phyloP scores from a whole-genome alignment of 1,284 basidiomycete species.

The Coniophora puteana region DNA sequence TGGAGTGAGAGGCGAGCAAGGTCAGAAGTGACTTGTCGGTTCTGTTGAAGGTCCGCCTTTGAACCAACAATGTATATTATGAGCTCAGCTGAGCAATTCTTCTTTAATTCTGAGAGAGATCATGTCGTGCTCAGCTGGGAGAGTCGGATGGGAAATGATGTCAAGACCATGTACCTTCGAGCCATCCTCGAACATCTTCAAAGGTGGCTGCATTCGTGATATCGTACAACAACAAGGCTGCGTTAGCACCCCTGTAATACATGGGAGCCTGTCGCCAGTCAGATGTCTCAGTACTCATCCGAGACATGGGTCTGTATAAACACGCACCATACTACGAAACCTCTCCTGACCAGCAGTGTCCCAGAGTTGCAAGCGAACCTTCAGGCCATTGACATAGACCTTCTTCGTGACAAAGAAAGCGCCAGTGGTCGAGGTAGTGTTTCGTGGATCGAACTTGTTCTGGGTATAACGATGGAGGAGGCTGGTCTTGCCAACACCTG shows the following conservation, averaged over 20 bases:
- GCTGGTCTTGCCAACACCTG: constrained; percentile 94
- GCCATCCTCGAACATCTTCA: constrained; percentile 90
- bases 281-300: constrained; percentile 14
- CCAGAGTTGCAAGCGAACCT: constrained; percentile 87
- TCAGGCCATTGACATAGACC: constrained; percentile 82
- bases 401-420: constrained; percentile 96
- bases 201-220: constrained; percentile 91
- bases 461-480: constrained; percentile 92
- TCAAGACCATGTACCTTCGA: constrained; percentile 62
- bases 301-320: constrained; percentile 14
- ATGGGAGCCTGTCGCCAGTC: constrained; percentile 75
- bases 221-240: constrained; percentile 95
- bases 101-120: constrained; percentile 69
- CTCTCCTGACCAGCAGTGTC: constrained; percentile 98
- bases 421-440: constrained; percentile 89
- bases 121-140: constrained; percentile 10
- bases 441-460: constrained; percentile 83
- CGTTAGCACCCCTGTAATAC: constrained; percentile 98
- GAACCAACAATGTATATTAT: constrained; percentile 92
- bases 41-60: constrained; percentile 75
- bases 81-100: constrained; percentile 79
- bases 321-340: constrained; percentile 86
- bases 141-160: background rate
- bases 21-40: constrained; percentile 75
- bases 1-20: constrained; percentile 77